Base-by-base conservation (phyloP, 2,329 filamentous ascomycete genomes). In the Fusarium tupiense region DNA sequence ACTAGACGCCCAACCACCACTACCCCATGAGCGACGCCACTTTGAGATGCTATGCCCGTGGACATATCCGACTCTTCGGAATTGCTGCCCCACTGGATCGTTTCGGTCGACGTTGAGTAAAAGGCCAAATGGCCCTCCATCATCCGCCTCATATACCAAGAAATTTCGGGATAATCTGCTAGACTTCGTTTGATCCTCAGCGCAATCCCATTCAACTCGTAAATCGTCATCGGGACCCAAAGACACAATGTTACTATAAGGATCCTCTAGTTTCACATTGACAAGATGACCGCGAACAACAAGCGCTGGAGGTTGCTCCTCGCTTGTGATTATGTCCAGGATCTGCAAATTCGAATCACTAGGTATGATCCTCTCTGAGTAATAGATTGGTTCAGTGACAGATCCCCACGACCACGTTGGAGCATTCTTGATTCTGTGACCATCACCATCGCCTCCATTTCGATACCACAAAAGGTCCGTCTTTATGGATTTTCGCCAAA, bases 401-500 rank as follows among this genome's bases (percentile, higher is more conserved):
- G 38, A 67, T 19, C 22, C 64, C 64, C 64, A 67, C 5, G 64
- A 67, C 64, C 64, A 67, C 3, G 64, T 40, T 24, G 64, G 61
- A 9, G 44, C 61, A 14, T 65, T 44, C 3, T 31, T 19, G 4
- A 57, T 37, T 44, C 61, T 54, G 13, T 17, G 41, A 29, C 22
- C 33, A 5, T 29, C 22, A 9, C 11, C 19, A 58, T 63, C 43
- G 6, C 5, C 52, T 8, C 29, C 64, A 24, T 38, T 20, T 17
- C 24, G 33, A 6, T 37, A 26, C 61, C 64, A 67, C 7, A 67
- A 37, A 13, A 67, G 62, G 17, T 41, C 61, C 2, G 35, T 31
- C 4, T 65, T 56, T 9, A 64, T 41, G 1, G 53, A 56, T 5
- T 56, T 44, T 24, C 35, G 31, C 44, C 63, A 67, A 17, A 67